Conservation (phyloP, 192 early-diverging fungal genomes). For the Rhizoclosmatium globosum region DNA sequence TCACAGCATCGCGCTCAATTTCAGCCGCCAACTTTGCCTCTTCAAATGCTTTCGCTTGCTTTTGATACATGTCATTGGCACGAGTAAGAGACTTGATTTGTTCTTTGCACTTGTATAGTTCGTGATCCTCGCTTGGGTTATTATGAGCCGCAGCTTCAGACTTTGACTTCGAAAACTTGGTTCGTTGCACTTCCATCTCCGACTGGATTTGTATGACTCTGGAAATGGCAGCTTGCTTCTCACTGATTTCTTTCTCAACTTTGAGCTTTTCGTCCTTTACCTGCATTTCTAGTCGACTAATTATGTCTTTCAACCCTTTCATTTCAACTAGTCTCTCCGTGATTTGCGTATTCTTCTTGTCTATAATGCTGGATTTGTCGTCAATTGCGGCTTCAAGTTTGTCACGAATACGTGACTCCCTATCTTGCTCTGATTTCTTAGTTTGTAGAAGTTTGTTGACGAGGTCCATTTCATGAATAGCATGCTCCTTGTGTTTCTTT, state of each 20-base stretch:
- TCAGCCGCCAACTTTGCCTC: conserved; percentile 58
- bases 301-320: conserved; percentile 36
- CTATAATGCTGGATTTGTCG: conserved; percentile 27
- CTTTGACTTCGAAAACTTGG: conserved; percentile 37
- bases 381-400: conserved; percentile 51
- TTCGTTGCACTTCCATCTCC: conserved; percentile 58
- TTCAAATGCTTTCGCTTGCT: conserved; percentile 54
- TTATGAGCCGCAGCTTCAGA: conserved; percentile 43
- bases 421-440: conserved; percentile 62
- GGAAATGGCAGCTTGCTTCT: conserved; percentile 46
- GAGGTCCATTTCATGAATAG: conserved; percentile 54
- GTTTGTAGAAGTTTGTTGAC: conserved; percentile 58
- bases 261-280: conserved; percentile 52
- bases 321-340: conserved; percentile 41
- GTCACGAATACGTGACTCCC: conserved; percentile 56
- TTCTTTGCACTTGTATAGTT: conserved; percentile 48
- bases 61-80: conserved; percentile 48
- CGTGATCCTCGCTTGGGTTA: conserved; percentile 53
- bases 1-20: conserved; percentile 55
- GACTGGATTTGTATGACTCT: conserved; percentile 46
- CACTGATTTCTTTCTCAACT: conserved; percentile 45
- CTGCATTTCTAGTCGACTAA: conserved; percentile 46
- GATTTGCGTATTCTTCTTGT: conserved; percentile 51
- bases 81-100: conserved; percentile 45
- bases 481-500: conserved; percentile 34